Percentiles rank a stretch among this genome's conserved stretches.
Evolutionary conservation across 2,329 filamentous ascomycete species (phyloP).

Genomic region (Zalaria obscura): DNA sequence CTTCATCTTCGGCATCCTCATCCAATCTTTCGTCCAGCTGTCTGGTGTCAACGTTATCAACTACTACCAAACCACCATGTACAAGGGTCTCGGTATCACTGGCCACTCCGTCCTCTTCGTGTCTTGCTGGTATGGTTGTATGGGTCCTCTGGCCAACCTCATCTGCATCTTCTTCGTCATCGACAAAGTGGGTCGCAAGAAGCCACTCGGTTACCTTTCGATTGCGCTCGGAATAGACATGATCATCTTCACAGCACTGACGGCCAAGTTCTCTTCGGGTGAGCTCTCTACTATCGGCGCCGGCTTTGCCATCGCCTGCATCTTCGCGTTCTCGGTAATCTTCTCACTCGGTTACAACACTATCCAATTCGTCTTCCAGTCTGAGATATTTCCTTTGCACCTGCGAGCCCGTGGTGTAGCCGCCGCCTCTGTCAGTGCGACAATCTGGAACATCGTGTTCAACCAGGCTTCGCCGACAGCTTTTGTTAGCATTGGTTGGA

Average conservation of each 20-base stretch:
- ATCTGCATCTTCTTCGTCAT: conserved; percentile 45
- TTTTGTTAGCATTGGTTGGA: conserved; percentile 26
- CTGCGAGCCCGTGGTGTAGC: too few species aligned
- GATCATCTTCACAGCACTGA: too few species aligned
- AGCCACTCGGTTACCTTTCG: conserved; percentile 23
- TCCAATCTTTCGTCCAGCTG: conserved; percentile 54
- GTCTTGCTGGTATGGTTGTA: conserved; percentile 8
- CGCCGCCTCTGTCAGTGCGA: too few species aligned
- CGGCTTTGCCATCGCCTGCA: too few species aligned
- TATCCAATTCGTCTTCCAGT: too few species aligned
- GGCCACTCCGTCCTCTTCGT: conserved; percentile 15
- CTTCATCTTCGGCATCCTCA: conserved; percentile 44
- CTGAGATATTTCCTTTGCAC: too few species aligned
- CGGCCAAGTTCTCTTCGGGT: too few species aligned
- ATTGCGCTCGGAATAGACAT: too few species aligned
- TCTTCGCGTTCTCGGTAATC: too few species aligned
- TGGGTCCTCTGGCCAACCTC: conserved; percentile 39
- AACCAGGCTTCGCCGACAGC: conserved; percentile 9
- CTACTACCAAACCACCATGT: conserved; percentile 49
- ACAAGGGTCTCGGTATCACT: conserved; percentile 41
- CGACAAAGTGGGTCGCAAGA: conserved; percentile 37
- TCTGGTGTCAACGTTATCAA: conserved; percentile 49
- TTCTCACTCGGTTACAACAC: too few species aligned
- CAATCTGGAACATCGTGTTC: too few species aligned
- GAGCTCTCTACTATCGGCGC: too few species aligned